These are phyloP conservation scores for Colletotrichum coccodes DNA, from an alignment of 2,329 filamentous ascomycete genomes.

Conservation along the genomic window DNA sequence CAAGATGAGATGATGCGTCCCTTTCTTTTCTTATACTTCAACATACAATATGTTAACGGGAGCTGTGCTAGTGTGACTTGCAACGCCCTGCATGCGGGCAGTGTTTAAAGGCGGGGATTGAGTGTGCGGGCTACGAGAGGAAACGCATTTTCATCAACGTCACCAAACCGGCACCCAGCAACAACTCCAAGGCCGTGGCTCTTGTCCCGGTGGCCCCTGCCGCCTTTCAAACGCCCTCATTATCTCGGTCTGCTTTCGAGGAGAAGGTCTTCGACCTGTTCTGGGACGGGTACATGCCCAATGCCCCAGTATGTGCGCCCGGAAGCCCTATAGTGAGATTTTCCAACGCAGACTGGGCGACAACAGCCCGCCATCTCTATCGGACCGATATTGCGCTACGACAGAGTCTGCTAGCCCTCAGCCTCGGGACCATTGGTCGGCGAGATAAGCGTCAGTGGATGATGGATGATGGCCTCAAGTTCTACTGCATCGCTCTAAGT, in stretches of 20 bases:
- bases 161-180: neutral
- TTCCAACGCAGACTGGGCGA: constrained; percentile 35
- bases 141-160: constrained; percentile 35
- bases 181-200: neutral
- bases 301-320: constrained; percentile 1
- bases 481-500: constrained; percentile 35
- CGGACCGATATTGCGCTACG: constrained; percentile 30
- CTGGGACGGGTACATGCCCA: constrained; percentile 33
- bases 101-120: constrained; percentile 31
- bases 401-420: constrained; percentile 35
- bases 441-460: constrained; percentile 34
- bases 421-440: constrained; percentile 35
- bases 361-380: constrained; percentile 33
- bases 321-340: constrained; percentile 10
- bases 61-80: constrained; percentile 32
- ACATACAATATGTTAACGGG: neutral
- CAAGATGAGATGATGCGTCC: neutral
- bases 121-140: constrained; percentile 33
- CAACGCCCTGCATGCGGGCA: constrained; percentile 34
- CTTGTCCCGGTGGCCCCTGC: neutral
- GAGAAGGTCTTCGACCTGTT: constrained; percentile 30
- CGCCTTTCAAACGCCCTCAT: neutral
- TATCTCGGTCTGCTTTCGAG: constrained; percentile 32
- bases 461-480: constrained; percentile 34
- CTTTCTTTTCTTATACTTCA: neutral